phyloP scores from a whole-genome alignment of 306 rosid genomes.

The Quercus glauca region DNA sequence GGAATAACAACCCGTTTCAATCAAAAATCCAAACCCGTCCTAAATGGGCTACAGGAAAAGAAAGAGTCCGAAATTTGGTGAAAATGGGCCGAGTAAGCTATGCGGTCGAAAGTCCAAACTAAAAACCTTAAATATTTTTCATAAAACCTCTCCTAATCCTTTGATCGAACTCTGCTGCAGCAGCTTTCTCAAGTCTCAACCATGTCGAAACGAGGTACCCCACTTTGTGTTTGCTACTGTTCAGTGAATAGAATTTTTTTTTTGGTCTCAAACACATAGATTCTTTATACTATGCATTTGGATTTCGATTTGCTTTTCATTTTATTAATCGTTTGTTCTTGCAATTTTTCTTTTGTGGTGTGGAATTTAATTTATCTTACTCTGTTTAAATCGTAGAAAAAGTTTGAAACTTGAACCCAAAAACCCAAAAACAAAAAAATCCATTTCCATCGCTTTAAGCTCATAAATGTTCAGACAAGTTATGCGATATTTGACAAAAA shows the following conservation, averaged over 20 bases:
- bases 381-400: background rate
- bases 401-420: background rate
- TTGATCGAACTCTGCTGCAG: background rate
- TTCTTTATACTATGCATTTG: background rate
- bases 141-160: background rate
- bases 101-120: background rate
- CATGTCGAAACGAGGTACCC: background rate
- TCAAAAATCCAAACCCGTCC: too few relatives aligned
- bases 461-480: too few relatives aligned
- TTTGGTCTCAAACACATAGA: background rate
- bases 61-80: background rate
- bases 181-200: background rate
- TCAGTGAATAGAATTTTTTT: background rate
- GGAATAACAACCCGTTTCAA: too few relatives aligned
- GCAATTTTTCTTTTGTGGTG: background rate
- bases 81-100: background rate
- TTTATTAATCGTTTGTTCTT: background rate
- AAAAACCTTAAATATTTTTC: background rate
- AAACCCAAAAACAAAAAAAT: too few relatives aligned
- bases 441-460: background rate
- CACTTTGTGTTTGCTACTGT: background rate
- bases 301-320: too few relatives aligned
- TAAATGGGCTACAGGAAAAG: too few relatives aligned
- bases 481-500: too few relatives aligned
- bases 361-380: background rate